Evolutionary conservation across 2,329 filamentous ascomycete genomes (phyloP), one percentile per base, ranked within the genome.

Genomic region (Botrytis fabae): DNA sequence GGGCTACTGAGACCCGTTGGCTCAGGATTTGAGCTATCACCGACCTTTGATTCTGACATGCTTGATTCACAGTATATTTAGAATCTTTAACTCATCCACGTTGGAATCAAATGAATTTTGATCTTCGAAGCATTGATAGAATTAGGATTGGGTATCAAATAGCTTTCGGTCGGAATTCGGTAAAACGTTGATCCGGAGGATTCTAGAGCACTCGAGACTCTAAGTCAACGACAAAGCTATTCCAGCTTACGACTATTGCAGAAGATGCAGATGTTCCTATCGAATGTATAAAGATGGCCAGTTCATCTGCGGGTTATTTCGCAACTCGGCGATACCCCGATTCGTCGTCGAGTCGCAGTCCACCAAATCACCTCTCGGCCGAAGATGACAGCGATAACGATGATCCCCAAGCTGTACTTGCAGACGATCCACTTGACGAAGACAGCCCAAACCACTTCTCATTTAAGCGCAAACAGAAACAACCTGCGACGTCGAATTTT

Each of bases 381-480:
- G 76, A 78, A 72, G 76, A 79, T 72, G 84, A 89, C 75, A 84
- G 86, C 77, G 83, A 86, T 73, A 77, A 80, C 76, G 76, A 81
- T 51, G 79, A 81, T 72, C 79, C 78, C 63, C 76, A 78, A 74
- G 75, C 78, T 75, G 75, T 89, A 51, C 83, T 91, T 70, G 84
- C 83, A 61, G 85, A 88, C 65, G 89, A 91, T 79, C 88, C 89
- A 32, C 82, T 91, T 73, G 83, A 84, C 69, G 48, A 69, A 57
- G 83, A 85, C 61, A 79, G 87, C 48, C 82, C 83, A 71, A 84
- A 87, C 65, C 84, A 86, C 42, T 82, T 92, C 70, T 92, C 91
- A 48, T 94, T 93, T 83, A 93, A 93, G 84, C 90, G 92, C 79
- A 91, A 89, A 76, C 86, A 89, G 77, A 91, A 86, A 74, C 77